phyloP scores from a whole-genome alignment of 148 eudicot species.

The Rhododendron simsii region DNA sequence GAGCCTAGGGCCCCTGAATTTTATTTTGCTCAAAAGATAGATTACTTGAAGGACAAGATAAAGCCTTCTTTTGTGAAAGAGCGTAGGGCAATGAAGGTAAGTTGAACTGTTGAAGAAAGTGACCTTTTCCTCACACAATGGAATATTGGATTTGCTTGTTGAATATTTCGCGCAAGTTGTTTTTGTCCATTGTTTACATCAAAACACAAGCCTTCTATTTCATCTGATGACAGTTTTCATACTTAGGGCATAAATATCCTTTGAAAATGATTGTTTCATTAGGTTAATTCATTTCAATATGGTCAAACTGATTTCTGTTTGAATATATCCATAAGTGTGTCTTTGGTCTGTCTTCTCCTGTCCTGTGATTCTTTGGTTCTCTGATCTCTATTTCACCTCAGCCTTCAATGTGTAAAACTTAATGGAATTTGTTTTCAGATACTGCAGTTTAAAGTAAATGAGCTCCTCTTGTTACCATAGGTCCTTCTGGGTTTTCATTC shows the following conservation, averaged over 20 bases:
- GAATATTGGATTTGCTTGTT: background rate
- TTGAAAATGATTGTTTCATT: background rate
- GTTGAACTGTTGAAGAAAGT: background rate
- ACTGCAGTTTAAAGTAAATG: background rate
- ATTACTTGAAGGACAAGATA: conserved; percentile 88
- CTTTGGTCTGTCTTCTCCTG: background rate
- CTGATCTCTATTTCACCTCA: background rate
- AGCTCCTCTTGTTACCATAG: background rate
- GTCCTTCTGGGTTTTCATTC: background rate
- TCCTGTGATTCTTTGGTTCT: background rate
- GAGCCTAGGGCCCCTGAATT: conserved; percentile 99
- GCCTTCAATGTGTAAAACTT: background rate
- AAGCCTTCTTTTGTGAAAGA: conserved; percentile 98
- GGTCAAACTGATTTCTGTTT: background rate
- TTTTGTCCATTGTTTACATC: background rate
- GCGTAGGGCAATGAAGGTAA: conserved; percentile 95
- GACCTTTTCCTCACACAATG: background rate
- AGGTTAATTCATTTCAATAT: background rate
- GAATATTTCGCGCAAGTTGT: background rate
- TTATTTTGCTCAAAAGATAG: conserved; percentile 88
- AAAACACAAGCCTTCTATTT: background rate
- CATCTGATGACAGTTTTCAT: conserved; percentile 3
- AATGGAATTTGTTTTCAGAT: background rate
- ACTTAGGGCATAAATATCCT: background rate
- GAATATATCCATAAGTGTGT: background rate